Percentiles rank a stretch among this genome's conserved stretches.
These are phyloP conservation scores for Cajanus cajan DNA, from an alignment of 306 rosid genomes.

Conservation along the genomic window DNA sequence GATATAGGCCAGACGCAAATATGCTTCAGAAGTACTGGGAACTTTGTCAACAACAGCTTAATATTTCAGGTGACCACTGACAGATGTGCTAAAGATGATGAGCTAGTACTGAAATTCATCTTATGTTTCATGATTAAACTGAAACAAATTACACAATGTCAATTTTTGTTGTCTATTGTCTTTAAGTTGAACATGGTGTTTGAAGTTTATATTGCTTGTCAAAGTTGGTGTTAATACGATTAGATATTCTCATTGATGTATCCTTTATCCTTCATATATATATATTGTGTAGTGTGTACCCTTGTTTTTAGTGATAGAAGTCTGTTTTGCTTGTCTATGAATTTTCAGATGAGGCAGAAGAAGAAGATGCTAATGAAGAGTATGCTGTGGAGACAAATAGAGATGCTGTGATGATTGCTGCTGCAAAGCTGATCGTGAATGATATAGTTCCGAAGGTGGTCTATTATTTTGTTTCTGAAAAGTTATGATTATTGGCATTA, in stretches of 20 bases:
- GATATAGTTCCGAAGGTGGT: constrained; percentile 75
- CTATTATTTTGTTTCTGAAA: not conserved
- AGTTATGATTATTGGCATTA: not conserved
- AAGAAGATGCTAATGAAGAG: constrained; percentile 71
- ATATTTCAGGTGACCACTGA: constrained; percentile 57
- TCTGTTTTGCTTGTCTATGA: constrained; percentile 17
- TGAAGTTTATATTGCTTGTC: not conserved
- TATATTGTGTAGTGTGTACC: constrained; percentile 3
- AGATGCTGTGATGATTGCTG: constrained; percentile 76
- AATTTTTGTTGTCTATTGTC: not conserved
- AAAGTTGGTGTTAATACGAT: constrained; percentile 15
- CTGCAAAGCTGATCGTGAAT: constrained; percentile 61
- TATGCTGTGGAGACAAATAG: constrained; percentile 77
- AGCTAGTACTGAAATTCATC: not conserved
- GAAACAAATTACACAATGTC: not conserved
- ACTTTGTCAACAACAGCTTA: constrained; percentile 76
- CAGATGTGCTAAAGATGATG: not conserved
- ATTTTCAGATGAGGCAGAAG: constrained; percentile 78
- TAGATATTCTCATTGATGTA: constrained; percentile 16
- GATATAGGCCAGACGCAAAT: constrained; percentile 60
- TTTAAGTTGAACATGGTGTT: constrained; percentile 13
- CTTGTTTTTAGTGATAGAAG: constrained; percentile 3
- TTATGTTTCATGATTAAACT: constrained; percentile 13
- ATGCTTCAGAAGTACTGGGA: constrained; percentile 71
- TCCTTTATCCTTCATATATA: not conserved